A percentile compares a stretch with the other conserved stretches of the same genome.
Evolutionary conservation across 2,329 filamentous ascomycete genomes (phyloP).

Genomic region (Rachicladosporium sp.): DNA sequence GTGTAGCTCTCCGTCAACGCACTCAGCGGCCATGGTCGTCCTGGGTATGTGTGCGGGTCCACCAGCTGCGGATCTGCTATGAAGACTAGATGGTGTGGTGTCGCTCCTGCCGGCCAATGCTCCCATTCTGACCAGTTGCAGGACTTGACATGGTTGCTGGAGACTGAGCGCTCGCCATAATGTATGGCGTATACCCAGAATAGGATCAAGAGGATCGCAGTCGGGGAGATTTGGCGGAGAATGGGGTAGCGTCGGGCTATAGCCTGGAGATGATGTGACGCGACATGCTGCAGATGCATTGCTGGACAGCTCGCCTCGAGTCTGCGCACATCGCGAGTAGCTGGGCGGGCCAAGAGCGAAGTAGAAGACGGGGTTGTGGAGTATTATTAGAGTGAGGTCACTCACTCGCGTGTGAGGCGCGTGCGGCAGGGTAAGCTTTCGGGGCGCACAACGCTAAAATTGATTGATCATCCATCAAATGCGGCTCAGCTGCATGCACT

Average conservation of each 20-base stretch:
- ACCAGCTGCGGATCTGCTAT: conserved; percentile 86
- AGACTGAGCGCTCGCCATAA: conserved; percentile 75
- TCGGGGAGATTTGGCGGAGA: conserved; percentile 3
- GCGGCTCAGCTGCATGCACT: too few species aligned
- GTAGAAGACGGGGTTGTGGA: too few species aligned
- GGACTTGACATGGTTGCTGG: conserved; percentile 53
- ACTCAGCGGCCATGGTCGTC: conserved; percentile 62
- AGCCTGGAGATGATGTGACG: conserved; percentile 2
- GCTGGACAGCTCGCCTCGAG: too few species aligned
- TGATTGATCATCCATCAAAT: too few species aligned
- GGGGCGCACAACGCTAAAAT: too few species aligned
- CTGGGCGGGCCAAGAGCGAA: too few species aligned
- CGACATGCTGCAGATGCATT: conserved; percentile 7
- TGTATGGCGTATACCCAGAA: conserved; percentile 68
- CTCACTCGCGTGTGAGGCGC: too few species aligned
- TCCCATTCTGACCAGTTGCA: conserved; percentile 88
- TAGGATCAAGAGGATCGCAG: conserved; percentile 31
- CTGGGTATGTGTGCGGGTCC: conserved; percentile 89
- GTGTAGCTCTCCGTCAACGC: conserved; percentile 59
- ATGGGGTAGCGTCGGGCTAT: conserved; percentile 3
- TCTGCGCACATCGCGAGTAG: too few species aligned
- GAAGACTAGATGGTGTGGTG: conserved; percentile 72
- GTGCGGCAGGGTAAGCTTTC: too few species aligned
- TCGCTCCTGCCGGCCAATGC: conserved; percentile 71
- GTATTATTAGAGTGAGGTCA: too few species aligned